Evolutionary conservation across 768 basidiomycete genomes (phyloP).

Genomic region (Psilocybe sp.): DNA sequence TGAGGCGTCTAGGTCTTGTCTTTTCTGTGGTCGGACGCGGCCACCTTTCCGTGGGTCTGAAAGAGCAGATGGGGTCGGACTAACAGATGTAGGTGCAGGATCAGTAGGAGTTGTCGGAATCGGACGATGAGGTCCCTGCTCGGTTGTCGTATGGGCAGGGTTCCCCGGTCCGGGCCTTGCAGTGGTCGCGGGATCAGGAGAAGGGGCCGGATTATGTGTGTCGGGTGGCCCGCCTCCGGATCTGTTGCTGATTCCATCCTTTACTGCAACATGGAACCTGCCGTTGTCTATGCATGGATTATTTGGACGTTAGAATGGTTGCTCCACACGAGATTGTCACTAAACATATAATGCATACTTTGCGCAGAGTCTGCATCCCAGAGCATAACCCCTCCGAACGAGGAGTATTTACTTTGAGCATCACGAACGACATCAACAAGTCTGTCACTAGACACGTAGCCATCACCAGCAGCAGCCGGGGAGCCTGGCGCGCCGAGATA

Average conservation of each 20-base stretch:
- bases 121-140: too few relatives aligned
- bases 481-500: slow-evolving; percentile 60
- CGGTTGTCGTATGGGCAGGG: too few relatives aligned
- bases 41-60: too few relatives aligned
- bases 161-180: not conserved
- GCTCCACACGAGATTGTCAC: not conserved
- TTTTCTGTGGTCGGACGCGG: too few relatives aligned
- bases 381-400: slow-evolving; percentile 57
- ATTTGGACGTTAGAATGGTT: not conserved
- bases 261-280: slow-evolving; percentile 58
- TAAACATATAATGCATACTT: slow-evolving; percentile 28
- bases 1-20: too few relatives aligned
- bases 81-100: too few relatives aligned
- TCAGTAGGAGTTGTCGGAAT: too few relatives aligned
- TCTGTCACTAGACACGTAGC: slow-evolving; percentile 46
- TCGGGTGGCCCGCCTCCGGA: slow-evolving; percentile 37
- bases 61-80: too few relatives aligned
- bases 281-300: slow-evolving; percentile 43
- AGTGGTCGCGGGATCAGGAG: slow-evolving; percentile 6
- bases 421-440: slow-evolving; percentile 39
- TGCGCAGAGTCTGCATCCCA: slow-evolving; percentile 41
- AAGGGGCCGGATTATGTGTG: slow-evolving; percentile 6
- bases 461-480: slow-evolving; percentile 46
- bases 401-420: slow-evolving; percentile 50
- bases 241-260: slow-evolving; percentile 55